These are phyloP conservation scores for Rubroshorea leprosula DNA, from an alignment of 345 rosid species.

Conservation along the genomic window DNA sequence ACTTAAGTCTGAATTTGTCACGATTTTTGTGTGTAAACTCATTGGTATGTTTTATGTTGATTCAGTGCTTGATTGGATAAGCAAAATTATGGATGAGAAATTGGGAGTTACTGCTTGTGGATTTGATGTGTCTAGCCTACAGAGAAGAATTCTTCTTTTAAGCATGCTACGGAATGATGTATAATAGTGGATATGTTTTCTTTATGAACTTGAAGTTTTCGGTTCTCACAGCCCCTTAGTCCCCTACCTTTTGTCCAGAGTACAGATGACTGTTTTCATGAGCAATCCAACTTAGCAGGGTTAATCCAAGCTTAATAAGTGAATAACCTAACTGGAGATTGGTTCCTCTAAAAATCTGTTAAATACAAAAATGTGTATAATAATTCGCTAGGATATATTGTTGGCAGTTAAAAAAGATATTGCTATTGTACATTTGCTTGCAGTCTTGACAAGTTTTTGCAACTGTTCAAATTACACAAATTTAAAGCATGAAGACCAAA, in stretches of 20 bases:
- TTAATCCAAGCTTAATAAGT: not conserved
- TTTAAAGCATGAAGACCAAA: not conserved
- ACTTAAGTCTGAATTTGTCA: not conserved
- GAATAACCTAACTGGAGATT: not conserved
- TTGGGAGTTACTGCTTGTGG: not conserved
- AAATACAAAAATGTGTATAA: not conserved
- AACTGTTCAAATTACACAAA: not conserved
- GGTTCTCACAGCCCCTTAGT: too few relatives aligned
- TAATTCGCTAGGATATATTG: not conserved
- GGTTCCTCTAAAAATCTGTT: not conserved
- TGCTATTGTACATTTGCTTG: not conserved
- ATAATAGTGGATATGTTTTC: too few relatives aligned
- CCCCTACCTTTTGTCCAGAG: too few relatives aligned
- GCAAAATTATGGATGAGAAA: not conserved
- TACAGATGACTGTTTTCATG: not conserved
- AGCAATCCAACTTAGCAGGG: not conserved
- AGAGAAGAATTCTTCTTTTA: too few relatives aligned
- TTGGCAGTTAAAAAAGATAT: not conserved
- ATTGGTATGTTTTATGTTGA: too few relatives aligned
- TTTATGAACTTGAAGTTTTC: too few relatives aligned
- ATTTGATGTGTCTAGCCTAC: not conserved
- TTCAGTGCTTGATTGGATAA: too few relatives aligned
- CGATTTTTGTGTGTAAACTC: not conserved
- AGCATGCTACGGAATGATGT: not conserved
- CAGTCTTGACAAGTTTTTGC: not conserved